Percentiles rank a stretch among this genome's conserved stretches.
Evolutionary conservation across 1,139 yeast genomes (phyloP).

Genomic region (Pichia sp.): DNA sequence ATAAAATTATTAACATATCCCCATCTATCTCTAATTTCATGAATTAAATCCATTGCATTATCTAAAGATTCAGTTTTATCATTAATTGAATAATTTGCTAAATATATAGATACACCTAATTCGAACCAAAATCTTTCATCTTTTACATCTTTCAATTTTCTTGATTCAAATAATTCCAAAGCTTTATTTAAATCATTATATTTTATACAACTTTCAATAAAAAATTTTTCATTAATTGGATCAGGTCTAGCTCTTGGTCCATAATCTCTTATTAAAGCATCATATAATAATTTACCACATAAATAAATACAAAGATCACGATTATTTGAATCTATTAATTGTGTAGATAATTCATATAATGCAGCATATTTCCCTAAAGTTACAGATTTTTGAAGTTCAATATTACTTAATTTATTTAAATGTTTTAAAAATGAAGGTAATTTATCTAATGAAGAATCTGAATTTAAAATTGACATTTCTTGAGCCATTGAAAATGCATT

Average conservation of each 20-base stretch:
- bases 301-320: slow-evolving; percentile 26
- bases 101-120: slow-evolving; percentile 24
- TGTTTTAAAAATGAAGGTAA: slow-evolving; percentile 23
- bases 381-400: slow-evolving; percentile 17
- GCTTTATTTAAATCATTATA: slow-evolving; percentile 22
- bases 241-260: slow-evolving; percentile 29
- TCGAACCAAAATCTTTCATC: slow-evolving; percentile 31
- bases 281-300: slow-evolving; percentile 29
- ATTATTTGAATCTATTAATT: slow-evolving; percentile 20
- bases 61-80: slow-evolving; percentile 5
- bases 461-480: slow-evolving; percentile 19
- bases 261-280: slow-evolving; percentile 11
- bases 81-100: slow-evolving; percentile 15
- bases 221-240: slow-evolving; percentile 31
- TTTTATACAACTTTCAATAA: slow-evolving; percentile 27
- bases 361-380: slow-evolving; percentile 21
- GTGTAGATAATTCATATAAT: slow-evolving; percentile 26
- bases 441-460: slow-evolving; percentile 20
- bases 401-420: slow-evolving; percentile 18
- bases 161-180: slow-evolving; percentile 22
- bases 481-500: slow-evolving; percentile 22
- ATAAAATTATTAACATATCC: slow-evolving; percentile 23
- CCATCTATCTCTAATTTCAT: slow-evolving; percentile 18
- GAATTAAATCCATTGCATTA: slow-evolving; percentile 22
- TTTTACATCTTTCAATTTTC: slow-evolving; percentile 28